Percentiles rank a stretch among this genome's conserved stretches.
Evolutionary conservation across 1,284 basidiomycete genomes (phyloP).

Genomic region (Microbotryum violaceum): DNA sequence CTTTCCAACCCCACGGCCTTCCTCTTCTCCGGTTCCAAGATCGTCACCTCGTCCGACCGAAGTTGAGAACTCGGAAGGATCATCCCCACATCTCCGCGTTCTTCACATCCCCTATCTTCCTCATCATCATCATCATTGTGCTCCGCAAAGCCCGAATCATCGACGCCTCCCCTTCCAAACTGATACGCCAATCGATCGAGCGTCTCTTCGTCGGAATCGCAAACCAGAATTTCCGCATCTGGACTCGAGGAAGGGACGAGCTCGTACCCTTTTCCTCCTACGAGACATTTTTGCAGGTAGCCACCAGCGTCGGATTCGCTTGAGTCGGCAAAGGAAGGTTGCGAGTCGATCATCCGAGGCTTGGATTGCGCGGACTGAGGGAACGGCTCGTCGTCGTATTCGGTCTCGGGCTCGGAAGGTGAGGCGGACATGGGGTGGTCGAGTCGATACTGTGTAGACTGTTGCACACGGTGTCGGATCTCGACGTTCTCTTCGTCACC

Average conservation of each 20-base stretch:
- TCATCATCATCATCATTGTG: background rate
- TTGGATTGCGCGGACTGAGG: background rate
- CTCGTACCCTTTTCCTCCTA: background rate
- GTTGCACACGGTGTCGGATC: background rate
- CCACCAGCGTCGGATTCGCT: background rate
- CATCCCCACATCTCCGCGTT: background rate
- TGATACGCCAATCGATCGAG: background rate
- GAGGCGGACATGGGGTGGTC: background rate
- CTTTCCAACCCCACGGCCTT: background rate
- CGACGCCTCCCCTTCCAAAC: background rate
- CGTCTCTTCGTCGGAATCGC: constrained; percentile 12
- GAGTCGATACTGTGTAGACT: background rate
- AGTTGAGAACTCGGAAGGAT: background rate
- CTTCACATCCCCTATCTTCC: background rate
- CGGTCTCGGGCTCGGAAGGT: background rate
- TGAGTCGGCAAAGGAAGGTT: background rate
- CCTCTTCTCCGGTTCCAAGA: background rate
- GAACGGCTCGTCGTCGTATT: too few relatives aligned
- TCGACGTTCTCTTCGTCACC: background rate
- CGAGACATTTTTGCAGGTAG: background rate
- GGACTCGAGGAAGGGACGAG: background rate
- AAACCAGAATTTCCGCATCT: constrained; percentile 2
- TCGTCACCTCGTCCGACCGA: background rate
- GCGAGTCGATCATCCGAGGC: too few relatives aligned
- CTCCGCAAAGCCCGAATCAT: constrained; percentile 23